Percentiles rank a stretch among this genome's conserved stretches.
phyloP scores from a whole-genome alignment of 805 yeast species.

The Wickerhamomyces canadensis region DNA sequence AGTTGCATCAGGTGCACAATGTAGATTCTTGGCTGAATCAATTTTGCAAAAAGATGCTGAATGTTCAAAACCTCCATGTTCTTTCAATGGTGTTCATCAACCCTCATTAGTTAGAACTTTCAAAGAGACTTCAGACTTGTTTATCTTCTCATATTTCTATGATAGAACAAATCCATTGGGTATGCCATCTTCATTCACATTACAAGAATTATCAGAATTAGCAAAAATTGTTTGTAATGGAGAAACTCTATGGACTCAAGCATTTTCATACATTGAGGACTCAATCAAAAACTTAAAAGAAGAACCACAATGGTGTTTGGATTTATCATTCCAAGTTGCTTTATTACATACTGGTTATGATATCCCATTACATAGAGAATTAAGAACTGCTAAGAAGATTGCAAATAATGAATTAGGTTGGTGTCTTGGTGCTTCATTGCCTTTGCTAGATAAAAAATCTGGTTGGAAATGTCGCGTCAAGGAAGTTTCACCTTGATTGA shows the following conservation, averaged over 20 bases:
- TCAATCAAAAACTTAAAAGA: constrained; percentile 60
- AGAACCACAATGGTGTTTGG: constrained; percentile 94
- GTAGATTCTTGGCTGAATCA: constrained; percentile 78
- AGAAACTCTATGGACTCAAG: constrained; percentile 60
- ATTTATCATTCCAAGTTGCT: constrained; percentile 84
- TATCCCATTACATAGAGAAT: constrained; percentile 83
- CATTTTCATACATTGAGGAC: constrained; percentile 60
- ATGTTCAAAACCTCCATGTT: constrained; percentile 78
- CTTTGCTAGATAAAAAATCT: constrained; percentile 65
- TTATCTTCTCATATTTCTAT: constrained; percentile 88
- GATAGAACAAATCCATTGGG: constrained; percentile 94
- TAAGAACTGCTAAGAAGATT: constrained; percentile 87
- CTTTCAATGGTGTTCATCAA: constrained; percentile 96
- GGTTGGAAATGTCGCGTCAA: constrained; percentile 61
- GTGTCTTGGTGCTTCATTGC: constrained; percentile 98
- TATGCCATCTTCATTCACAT: constrained; percentile 85
- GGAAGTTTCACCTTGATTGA: constrained; percentile 8
- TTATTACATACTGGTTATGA: constrained; percentile 95
- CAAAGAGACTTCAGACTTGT: constrained; percentile 69
- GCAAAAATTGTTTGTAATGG: constrained; percentile 86
- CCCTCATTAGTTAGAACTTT: constrained; percentile 83
- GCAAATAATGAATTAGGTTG: constrained; percentile 91
- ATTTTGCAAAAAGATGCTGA: constrained; percentile 77
- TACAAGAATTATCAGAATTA: constrained; percentile 77
- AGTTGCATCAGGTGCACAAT: constrained; percentile 69